These are phyloP conservation scores for Epichloe aotearoae DNA, from an alignment of 2,329 filamentous ascomycete species.

Conservation along the genomic window DNA sequence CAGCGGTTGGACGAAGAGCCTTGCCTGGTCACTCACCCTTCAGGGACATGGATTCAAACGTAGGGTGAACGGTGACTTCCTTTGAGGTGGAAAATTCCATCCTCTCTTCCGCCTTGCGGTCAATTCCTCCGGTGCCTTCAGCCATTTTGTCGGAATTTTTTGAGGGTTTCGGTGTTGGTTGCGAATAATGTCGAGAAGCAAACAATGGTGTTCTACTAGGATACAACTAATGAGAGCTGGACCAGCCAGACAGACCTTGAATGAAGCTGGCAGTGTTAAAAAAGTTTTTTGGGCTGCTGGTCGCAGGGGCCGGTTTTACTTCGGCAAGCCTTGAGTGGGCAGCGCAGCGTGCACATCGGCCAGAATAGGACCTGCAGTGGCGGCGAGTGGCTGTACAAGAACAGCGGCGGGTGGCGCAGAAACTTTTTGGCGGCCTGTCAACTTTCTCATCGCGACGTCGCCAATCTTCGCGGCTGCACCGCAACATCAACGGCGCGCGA, in stretches of 20 bases:
- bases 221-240: no score
- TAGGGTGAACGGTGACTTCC: constrained; percentile 89
- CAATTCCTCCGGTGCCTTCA: constrained; percentile 61
- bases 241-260: no score
- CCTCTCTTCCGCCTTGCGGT: constrained; percentile 86
- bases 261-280: constrained; percentile 7
- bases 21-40: constrained; percentile 44
- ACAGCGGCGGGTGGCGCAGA: no score
- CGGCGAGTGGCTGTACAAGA: no score
- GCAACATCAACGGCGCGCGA: not conserved
- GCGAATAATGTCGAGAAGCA: not conserved
- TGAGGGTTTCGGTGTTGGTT: not conserved
- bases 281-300: constrained; percentile 15
- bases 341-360: not conserved
- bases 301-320: constrained; percentile 16
- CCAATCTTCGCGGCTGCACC: not conserved
- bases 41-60: constrained; percentile 90
- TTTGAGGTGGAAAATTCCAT: constrained; percentile 98
- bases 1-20: not conserved
- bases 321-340: constrained; percentile 11
- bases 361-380: no score
- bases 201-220: not conserved
- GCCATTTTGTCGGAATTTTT: constrained; percentile 53
- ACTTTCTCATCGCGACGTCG: not conserved
- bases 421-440: no score